Percentiles rank a stretch among this genome's conserved stretches.
phyloP scores from a whole-genome alignment of 1,284 basidiomycete species.

The Cryptococcus maquisensis region DNA sequence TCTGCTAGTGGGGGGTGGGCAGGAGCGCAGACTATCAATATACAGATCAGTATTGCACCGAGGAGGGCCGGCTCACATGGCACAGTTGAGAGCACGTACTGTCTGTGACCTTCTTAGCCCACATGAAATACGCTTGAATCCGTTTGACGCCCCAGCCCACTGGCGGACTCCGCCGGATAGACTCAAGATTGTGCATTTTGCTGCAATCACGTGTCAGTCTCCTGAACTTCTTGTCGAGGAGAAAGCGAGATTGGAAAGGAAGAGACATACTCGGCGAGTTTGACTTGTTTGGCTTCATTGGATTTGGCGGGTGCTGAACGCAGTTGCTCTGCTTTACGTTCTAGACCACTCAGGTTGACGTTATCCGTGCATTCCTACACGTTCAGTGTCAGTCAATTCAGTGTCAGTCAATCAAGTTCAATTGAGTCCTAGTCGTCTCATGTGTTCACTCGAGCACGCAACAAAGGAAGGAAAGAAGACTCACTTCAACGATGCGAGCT shows the following conservation, averaged over 20 bases:
- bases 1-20: conserved; percentile 41
- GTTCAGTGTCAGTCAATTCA: neutral
- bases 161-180: conserved; percentile 41
- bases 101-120: conserved; percentile 50
- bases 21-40: conserved; percentile 31
- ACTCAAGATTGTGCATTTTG: conserved; percentile 50
- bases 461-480: neutral
- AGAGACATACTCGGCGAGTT: conserved; percentile 44
- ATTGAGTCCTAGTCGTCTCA: too few relatives aligned
- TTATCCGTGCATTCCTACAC: conserved; percentile 45
- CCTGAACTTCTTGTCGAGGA: too few relatives aligned
- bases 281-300: conserved; percentile 47
- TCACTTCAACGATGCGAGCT: conserved; percentile 44
- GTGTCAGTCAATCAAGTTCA: neutral
- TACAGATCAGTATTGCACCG: neutral
- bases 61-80: neutral
- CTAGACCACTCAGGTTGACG: conserved; percentile 26
- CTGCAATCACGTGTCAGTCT: conserved; percentile 14
- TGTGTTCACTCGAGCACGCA: too few relatives aligned
- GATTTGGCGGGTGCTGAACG: conserved; percentile 43
- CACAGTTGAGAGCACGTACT: conserved; percentile 22
- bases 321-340: conserved; percentile 47
- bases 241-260: neutral
- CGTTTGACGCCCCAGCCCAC: conserved; percentile 45
- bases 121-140: conserved; percentile 48